Conservation (phyloP, 169 alveolate species). For the Cryptosporidium parvum region DNA sequence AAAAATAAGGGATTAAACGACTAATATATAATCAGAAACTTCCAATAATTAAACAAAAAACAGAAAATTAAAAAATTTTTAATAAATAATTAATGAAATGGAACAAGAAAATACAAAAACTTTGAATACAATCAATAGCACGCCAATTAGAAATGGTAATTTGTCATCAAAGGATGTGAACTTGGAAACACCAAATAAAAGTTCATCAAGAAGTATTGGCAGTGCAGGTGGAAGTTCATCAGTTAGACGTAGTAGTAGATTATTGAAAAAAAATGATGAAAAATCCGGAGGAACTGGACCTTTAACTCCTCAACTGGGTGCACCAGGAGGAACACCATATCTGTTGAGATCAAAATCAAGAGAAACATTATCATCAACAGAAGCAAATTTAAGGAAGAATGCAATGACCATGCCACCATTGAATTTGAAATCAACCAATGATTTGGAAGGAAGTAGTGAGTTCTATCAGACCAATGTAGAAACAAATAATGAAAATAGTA, state of each 20-base stretch:
- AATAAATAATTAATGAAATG: constrained; percentile 43
- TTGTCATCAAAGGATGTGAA: not conserved
- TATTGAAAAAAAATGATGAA: constrained; percentile 1
- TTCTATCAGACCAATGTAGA: not conserved
- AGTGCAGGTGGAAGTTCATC: constrained; percentile 29
- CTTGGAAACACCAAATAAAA: constrained; percentile 33
- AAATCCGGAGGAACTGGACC: not conserved
- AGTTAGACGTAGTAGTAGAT: constrained; percentile 17
- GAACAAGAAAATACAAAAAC: constrained; percentile 42
- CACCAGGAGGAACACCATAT: constrained; percentile 75
- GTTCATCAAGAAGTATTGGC: constrained; percentile 5
- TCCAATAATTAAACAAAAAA: not conserved
- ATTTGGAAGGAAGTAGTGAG: constrained; percentile 18
- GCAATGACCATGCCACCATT: constrained; percentile 59
- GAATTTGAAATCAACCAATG: constrained; percentile 20
- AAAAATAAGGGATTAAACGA: not conserved
- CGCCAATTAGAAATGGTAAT: constrained; percentile 26
- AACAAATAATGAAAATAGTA: not conserved
- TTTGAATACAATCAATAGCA: constrained; percentile 6
- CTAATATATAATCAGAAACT: not conserved
- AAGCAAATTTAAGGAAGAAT: not conserved
- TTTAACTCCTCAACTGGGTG: constrained; percentile 47
- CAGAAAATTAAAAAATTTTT: not conserved
- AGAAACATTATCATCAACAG: constrained; percentile 9
- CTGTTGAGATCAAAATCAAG: constrained; percentile 53